Percentiles rank a stretch among this genome's conserved stretches.
These are phyloP conservation scores for Cladorrhinum sp. DNA, from an alignment of 2,329 filamentous ascomycete genomes.

Conservation along the genomic window DNA sequence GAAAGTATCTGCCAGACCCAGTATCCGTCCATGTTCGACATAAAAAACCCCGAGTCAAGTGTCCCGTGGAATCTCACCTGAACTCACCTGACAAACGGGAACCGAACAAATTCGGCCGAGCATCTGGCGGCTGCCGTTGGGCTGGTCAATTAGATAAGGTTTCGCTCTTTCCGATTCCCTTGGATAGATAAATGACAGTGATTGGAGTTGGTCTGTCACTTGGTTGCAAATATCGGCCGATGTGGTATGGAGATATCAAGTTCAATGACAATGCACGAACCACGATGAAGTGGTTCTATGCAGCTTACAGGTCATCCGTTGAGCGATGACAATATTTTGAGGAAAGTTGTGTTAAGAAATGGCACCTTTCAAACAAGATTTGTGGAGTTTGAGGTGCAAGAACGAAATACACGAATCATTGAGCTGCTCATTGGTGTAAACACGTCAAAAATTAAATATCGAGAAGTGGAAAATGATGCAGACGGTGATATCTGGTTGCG, in stretches of 20 bases:
- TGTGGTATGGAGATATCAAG: background rate
- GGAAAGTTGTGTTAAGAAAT: too few species aligned
- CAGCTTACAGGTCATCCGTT: background rate
- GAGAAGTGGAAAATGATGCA: too few species aligned
- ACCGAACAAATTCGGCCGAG: background rate
- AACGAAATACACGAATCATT: too few species aligned
- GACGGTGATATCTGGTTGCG: too few species aligned
- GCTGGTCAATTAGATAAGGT: background rate
- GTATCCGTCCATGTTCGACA: background rate
- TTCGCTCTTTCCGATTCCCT: background rate
- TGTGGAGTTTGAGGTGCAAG: too few species aligned
- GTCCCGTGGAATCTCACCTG: background rate
- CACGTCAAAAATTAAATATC: too few species aligned
- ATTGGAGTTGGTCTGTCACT: background rate
- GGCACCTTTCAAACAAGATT: too few species aligned
- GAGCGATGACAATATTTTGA: too few species aligned
- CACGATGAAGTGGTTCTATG: background rate
- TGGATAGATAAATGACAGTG: background rate
- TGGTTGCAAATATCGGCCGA: background rate
- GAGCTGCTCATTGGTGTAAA: too few species aligned
- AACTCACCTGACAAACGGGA: background rate
- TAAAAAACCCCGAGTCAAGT: background rate
- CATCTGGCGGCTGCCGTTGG: background rate
- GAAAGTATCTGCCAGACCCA: too few species aligned
- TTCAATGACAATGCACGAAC: background rate